Conservation (phyloP, 306 rosid genomes). For the Prunus armeniaca region DNA sequence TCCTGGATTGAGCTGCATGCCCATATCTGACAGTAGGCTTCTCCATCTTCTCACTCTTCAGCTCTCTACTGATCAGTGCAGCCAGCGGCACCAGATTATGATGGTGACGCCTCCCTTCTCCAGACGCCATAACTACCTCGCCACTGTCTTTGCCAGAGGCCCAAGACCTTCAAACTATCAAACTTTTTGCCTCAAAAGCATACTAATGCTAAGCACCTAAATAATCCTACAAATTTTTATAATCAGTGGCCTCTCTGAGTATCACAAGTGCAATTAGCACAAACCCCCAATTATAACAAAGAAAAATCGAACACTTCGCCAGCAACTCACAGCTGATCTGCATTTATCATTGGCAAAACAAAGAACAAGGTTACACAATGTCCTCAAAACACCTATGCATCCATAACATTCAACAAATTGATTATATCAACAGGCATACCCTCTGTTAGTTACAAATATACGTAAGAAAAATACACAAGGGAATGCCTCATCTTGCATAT, state of each 20-base stretch:
- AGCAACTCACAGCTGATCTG: constrained; percentile 35
- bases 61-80: constrained; percentile 79
- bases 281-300: constrained; percentile 17
- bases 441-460: neutral
- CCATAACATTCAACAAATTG: neutral
- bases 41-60: constrained; percentile 88
- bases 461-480: neutral
- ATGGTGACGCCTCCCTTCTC: constrained; percentile 66
- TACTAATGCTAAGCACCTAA: constrained; percentile 16
- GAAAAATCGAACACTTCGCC: neutral
- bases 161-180: constrained; percentile 28
- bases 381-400: constrained; percentile 15
- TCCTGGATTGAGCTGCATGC: constrained; percentile 84
- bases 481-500: neutral
- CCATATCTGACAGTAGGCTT: constrained; percentile 81
- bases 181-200: constrained; percentile 31
- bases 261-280: constrained; percentile 6
- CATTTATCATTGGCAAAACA: constrained; percentile 30
- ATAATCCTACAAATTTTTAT: constrained; percentile 3
- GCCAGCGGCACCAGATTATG: constrained; percentile 91
- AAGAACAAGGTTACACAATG: constrained; percentile 22
- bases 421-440: neutral
- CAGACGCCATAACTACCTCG: constrained; percentile 53
- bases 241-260: neutral
- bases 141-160: constrained; percentile 20